Percentiles rank a stretch among this genome's conserved stretches.
These are phyloP conservation scores for Lipomyces starkeyi DNA, from an alignment of 805 yeast genomes.

Conservation along the genomic window DNA sequence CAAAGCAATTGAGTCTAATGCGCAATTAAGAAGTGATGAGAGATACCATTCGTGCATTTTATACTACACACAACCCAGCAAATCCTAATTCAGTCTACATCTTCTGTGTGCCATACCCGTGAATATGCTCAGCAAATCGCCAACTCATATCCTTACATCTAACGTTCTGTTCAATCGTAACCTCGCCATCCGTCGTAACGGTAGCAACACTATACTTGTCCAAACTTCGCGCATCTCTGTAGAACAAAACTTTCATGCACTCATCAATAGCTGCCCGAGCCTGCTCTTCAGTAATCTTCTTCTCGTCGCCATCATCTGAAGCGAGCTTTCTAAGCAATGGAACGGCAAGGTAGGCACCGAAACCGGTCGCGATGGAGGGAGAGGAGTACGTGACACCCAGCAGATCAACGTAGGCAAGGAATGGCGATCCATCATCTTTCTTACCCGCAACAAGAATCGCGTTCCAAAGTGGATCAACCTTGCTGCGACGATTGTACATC, in stretches of 20 bases:
- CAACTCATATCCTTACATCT: conserved; percentile 80
- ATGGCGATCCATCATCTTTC: conserved; percentile 70
- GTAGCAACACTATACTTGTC: conserved; percentile 85
- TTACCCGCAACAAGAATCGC: conserved; percentile 90
- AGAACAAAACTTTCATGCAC: conserved; percentile 91
- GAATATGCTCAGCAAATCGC: conserved; percentile 86
- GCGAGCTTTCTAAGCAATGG: conserved; percentile 87
- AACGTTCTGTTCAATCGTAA: conserved; percentile 68
- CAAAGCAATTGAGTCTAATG: not conserved
- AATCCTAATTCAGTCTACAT: conserved; percentile 29
- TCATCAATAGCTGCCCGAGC: conserved; percentile 80
- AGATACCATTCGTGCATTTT: not conserved
- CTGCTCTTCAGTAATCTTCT: conserved; percentile 58
- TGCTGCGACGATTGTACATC: conserved; percentile 84
- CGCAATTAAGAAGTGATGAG: not conserved
- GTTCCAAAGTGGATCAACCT: conserved; percentile 97
- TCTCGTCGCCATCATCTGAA: conserved; percentile 62
- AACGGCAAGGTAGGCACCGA: conserved; percentile 92
- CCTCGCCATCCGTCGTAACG: conserved; percentile 65
- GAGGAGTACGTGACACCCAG: conserved; percentile 90
- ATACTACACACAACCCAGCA: not conserved
- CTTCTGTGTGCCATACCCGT: conserved; percentile 84
- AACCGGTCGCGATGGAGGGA: conserved; percentile 92
- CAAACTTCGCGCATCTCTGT: conserved; percentile 93
- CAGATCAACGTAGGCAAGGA: conserved; percentile 84